Conservation (phyloP, 371 early-diverging fungal genomes). For the Chytridium lagenaria region DNA sequence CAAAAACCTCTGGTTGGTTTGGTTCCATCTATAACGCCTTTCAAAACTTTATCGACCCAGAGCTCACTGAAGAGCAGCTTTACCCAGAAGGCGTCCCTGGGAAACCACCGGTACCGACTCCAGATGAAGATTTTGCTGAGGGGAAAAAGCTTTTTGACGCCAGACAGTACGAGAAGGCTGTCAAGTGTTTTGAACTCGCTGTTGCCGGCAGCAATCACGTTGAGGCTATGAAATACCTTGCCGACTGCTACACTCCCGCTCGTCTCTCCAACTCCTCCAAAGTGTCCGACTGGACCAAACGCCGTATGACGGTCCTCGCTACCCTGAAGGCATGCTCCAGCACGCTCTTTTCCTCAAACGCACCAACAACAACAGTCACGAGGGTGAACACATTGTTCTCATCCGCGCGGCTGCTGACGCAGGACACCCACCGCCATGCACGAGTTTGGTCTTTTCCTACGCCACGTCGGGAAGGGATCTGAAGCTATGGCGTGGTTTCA, state of each 20-base stretch:
- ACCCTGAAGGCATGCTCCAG: constrained; percentile 35
- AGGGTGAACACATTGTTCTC: constrained; percentile 36
- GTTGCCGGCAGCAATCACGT: constrained; percentile 17
- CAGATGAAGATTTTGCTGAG: constrained; percentile 20
- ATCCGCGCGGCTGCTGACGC: constrained; percentile 37
- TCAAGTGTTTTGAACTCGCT: constrained; percentile 15
- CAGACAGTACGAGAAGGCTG: constrained; percentile 23
- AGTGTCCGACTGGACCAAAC: constrained; percentile 33
- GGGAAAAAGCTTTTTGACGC: constrained; percentile 22
- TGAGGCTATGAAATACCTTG: constrained; percentile 29
- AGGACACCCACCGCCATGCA: constrained; percentile 33
- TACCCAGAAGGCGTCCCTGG: background rate
- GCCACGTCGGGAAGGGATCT: constrained; percentile 31
- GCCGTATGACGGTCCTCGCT: constrained; percentile 20
- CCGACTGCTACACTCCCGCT: constrained; percentile 26
- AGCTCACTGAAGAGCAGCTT: constrained; percentile 25
- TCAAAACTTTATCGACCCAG: constrained; percentile 24
- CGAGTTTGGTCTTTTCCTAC: constrained; percentile 38
- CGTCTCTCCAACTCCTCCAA: constrained; percentile 35
- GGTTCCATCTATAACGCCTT: constrained; percentile 21
- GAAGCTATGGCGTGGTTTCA: constrained; percentile 43
- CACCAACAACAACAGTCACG: background rate
- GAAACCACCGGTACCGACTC: background rate
- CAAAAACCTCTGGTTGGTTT: constrained; percentile 19
- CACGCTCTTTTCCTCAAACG: constrained; percentile 26